A percentile compares a stretch with the other conserved stretches of the same genome.
phyloP scores from a whole-genome alignment of 2,329 filamentous ascomycete genomes.

The Botrytis fragariae region DNA sequence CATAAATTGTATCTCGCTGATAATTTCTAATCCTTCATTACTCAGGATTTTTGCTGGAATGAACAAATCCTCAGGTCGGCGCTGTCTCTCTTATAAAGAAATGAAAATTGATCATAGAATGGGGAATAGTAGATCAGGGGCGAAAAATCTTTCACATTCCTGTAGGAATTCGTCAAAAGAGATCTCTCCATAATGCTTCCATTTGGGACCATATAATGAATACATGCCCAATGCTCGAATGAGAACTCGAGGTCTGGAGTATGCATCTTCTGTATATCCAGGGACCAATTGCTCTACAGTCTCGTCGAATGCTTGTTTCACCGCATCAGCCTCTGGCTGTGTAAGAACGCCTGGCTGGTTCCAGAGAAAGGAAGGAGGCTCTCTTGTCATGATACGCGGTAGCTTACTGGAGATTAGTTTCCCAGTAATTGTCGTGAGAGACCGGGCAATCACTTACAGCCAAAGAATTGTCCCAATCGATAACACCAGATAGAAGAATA shows the following conservation, averaged over 20 bases:
- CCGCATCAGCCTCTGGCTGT: neutral
- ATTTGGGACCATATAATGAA: neutral
- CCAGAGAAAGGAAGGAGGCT: neutral
- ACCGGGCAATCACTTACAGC: neutral
- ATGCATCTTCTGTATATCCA: neutral
- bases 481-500: neutral
- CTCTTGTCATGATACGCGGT: slow-evolving; percentile 6
- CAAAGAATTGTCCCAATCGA: neutral
- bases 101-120: neutral
- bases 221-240: neutral
- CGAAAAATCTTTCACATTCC: neutral
- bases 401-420: neutral
- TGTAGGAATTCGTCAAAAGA: neutral
- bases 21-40: neutral
- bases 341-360: neutral
- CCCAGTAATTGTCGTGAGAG: neutral
- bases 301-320: neutral
- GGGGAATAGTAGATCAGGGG: neutral
- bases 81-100: neutral
- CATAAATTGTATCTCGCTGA: neutral
- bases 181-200: neutral
- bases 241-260: neutral
- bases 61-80: too few relatives aligned
- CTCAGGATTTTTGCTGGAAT: too few relatives aligned
- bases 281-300: neutral